phyloP scores from a whole-genome alignment of 176 grass and related monocot species.

The Ensete glaucum region DNA sequence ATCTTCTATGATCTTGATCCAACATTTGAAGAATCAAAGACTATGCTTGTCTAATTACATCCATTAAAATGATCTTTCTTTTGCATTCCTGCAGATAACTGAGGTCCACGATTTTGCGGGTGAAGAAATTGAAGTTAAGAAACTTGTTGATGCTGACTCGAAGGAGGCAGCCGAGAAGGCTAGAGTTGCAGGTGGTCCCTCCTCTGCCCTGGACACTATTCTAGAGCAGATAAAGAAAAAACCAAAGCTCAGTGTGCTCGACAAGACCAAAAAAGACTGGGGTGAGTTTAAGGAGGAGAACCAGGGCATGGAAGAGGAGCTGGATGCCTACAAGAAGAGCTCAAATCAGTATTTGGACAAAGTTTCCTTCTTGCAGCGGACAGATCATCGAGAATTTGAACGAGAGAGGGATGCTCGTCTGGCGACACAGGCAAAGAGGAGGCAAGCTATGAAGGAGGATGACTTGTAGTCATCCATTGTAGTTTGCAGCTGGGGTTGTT shows the following conservation, averaged over 20 bases:
- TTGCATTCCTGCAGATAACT: conserved; percentile 45
- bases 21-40: too few species aligned
- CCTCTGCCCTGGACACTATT: conserved; percentile 50
- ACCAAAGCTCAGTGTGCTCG: conserved; percentile 87
- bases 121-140: conserved; percentile 83
- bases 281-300: conserved; percentile 94
- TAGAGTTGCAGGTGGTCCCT: conserved; percentile 30
- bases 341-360: conserved; percentile 91
- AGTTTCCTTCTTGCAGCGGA: conserved; percentile 79
- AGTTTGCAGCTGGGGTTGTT: not conserved
- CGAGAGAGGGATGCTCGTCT: conserved; percentile 75
- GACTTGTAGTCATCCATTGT: conserved; percentile 30
- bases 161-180: conserved; percentile 86
- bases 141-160: conserved; percentile 79
- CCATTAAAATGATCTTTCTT: conserved; percentile 12
- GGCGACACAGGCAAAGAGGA: conserved; percentile 65
- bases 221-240: conserved; percentile 98
- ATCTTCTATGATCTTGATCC: too few species aligned
- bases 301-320: conserved; percentile 65
- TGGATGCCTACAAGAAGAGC: conserved; percentile 94
- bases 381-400: conserved; percentile 89
- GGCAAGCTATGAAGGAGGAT: conserved; percentile 41
- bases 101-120: conserved; percentile 91
- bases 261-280: conserved; percentile 99
- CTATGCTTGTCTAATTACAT: not conserved